These are phyloP conservation scores for Ascocoryne sarcoides DNA, from an alignment of 2,329 filamentous ascomycete species.

Conservation along the genomic window DNA sequence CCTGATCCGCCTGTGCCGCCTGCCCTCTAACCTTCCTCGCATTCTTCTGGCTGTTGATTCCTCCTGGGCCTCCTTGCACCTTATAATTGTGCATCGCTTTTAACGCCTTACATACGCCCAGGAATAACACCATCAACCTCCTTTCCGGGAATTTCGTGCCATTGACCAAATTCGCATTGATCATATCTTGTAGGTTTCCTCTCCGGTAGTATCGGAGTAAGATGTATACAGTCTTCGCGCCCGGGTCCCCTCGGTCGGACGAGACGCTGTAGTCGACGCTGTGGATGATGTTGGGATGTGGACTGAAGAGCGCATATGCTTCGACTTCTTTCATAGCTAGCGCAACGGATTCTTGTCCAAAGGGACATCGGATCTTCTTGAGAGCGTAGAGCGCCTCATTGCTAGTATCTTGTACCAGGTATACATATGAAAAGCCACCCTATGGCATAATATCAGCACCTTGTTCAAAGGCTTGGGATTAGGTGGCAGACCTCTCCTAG, in stretches of 20 bases:
- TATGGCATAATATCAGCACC: conserved; percentile 29
- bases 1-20: conserved; percentile 33
- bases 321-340: conserved; percentile 96
- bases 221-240: conserved; percentile 91
- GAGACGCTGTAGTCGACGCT: conserved; percentile 75
- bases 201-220: conserved; percentile 90
- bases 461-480: conserved; percentile 1
- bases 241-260: conserved; percentile 58
- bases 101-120: conserved; percentile 83
- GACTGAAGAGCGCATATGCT: conserved; percentile 83
- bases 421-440: conserved; percentile 98
- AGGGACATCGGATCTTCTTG: conserved; percentile 98
- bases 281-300: conserved; percentile 78
- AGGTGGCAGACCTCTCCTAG: conserved; percentile 67
- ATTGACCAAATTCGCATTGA: conserved; percentile 97
- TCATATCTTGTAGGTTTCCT: conserved; percentile 94
- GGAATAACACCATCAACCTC: conserved; percentile 78
- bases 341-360: conserved; percentile 90
- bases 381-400: conserved; percentile 82
- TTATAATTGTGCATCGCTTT: conserved; percentile 87
- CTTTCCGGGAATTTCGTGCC: conserved; percentile 83
- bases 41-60: conserved; percentile 40
- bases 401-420: conserved; percentile 87
- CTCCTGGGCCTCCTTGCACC: conserved; percentile 50
- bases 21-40: conserved; percentile 31